These are phyloP conservation scores for Papiliotrema nemorosa DNA, from an alignment of 1,284 basidiomycete species.

Conservation along the genomic window DNA sequence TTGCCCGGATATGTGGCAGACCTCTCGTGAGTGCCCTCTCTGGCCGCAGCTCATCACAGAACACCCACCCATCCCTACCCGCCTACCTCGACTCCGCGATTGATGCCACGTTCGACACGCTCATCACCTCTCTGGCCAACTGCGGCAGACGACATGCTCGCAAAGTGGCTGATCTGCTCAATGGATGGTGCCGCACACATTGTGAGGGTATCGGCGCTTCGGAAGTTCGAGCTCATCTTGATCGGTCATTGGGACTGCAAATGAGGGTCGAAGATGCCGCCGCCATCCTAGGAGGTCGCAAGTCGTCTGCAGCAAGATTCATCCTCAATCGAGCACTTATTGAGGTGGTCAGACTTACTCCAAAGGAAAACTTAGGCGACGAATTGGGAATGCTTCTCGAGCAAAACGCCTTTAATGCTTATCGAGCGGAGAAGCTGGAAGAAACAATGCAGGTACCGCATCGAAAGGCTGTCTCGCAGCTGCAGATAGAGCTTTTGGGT, in stretches of 20 bases:
- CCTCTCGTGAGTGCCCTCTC: slow-evolving; percentile 57
- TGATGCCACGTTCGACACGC: slow-evolving; percentile 74
- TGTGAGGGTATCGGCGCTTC: slow-evolving; percentile 60
- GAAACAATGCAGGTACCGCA: slow-evolving; percentile 53
- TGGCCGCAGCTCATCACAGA: slow-evolving; percentile 50
- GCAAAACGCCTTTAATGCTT: slow-evolving; percentile 80
- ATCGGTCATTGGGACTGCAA: slow-evolving; percentile 36
- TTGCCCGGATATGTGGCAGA: slow-evolving; percentile 66
- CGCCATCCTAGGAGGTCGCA: slow-evolving; percentile 66
- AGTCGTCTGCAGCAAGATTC: slow-evolving; percentile 72
- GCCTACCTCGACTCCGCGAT: slow-evolving; percentile 66
- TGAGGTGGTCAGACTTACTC: slow-evolving; percentile 66
- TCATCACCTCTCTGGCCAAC: slow-evolving; percentile 75
- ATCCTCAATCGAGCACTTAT: slow-evolving; percentile 83
- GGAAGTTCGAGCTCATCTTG: slow-evolving; percentile 38
- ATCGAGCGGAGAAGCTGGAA: slow-evolving; percentile 65
- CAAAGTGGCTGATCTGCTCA: slow-evolving; percentile 78
- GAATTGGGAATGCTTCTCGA: slow-evolving; percentile 72
- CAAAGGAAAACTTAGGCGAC: slow-evolving; percentile 72
- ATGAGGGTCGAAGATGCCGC: slow-evolving; percentile 55
- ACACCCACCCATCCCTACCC: slow-evolving; percentile 63
- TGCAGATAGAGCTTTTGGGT: slow-evolving; percentile 77
- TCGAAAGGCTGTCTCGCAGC: slow-evolving; percentile 70
- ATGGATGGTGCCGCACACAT: slow-evolving; percentile 79
- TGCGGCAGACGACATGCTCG: slow-evolving; percentile 80